These are phyloP conservation scores for Monosporascus sp. DNA, from an alignment of 2,329 filamentous ascomycete species.

Conservation along the genomic window DNA sequence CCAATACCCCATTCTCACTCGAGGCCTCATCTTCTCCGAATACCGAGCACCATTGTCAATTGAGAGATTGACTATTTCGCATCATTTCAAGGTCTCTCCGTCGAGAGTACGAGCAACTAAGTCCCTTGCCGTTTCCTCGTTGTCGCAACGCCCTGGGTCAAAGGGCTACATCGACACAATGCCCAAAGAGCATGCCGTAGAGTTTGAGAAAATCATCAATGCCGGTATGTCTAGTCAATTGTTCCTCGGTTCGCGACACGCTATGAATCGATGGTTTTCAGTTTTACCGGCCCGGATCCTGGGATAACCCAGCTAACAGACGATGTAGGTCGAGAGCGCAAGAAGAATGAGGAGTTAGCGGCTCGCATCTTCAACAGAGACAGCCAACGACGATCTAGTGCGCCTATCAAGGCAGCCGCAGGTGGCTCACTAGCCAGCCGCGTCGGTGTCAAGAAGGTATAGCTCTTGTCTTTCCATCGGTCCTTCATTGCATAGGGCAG, in stretches of 20 bases:
- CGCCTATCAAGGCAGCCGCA: slow-evolving; percentile 42
- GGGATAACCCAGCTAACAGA: slow-evolving; percentile 3
- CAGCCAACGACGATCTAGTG: slow-evolving; percentile 50
- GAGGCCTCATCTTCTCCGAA: too few relatives aligned
- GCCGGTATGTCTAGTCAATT: slow-evolving; percentile 33
- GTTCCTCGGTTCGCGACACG: background rate
- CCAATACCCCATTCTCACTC: too few relatives aligned
- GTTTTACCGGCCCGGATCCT: background rate
- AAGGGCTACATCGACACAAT: slow-evolving; percentile 23
- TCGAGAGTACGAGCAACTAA: too few relatives aligned
- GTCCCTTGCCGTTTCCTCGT: background rate
- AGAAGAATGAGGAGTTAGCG: slow-evolving; percentile 67
- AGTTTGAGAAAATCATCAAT: slow-evolving; percentile 53
- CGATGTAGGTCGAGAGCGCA: slow-evolving; percentile 56
- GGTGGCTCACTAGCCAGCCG: slow-evolving; percentile 63
- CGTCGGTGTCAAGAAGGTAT: slow-evolving; percentile 68
- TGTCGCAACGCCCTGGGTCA: background rate
- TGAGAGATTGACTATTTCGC: too few relatives aligned
- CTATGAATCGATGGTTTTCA: background rate
- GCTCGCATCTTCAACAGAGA: slow-evolving; percentile 63
- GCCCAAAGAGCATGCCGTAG: slow-evolving; percentile 37
- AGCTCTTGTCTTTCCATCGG: slow-evolving; percentile 1
- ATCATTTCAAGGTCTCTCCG: too few relatives aligned
- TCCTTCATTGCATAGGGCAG: background rate
- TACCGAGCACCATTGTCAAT: too few relatives aligned